Conservation (phyloP, 345 rosid genomes). For the Camelina laxa region DNA sequence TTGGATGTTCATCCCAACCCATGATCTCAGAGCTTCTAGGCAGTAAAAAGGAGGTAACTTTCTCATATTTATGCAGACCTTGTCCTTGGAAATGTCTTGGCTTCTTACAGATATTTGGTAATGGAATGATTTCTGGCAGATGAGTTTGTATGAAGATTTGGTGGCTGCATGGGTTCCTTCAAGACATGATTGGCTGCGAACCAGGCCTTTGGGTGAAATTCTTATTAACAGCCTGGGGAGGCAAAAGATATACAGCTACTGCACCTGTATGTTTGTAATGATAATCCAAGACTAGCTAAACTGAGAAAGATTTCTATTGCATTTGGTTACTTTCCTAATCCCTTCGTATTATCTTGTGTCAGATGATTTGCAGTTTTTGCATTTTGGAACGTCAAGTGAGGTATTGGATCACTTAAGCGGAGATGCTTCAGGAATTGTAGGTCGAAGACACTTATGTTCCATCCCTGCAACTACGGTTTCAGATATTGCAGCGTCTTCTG, state of each 20-base stretch:
- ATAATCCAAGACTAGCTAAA: neutral
- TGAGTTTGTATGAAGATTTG: constrained; percentile 98
- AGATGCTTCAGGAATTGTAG: constrained; percentile 76
- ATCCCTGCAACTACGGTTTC: constrained; percentile 91
- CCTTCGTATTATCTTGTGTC: constrained; percentile 45
- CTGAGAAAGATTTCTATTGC: constrained; percentile 1
- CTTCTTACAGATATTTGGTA: neutral
- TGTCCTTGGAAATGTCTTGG: constrained; percentile 13
- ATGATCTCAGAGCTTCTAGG: constrained; percentile 74
- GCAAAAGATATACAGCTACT: constrained; percentile 78
- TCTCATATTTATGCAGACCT: constrained; percentile 22
- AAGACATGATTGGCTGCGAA: constrained; percentile 83
- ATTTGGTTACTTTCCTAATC: constrained; percentile 24
- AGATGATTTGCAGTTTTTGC: constrained; percentile 87
- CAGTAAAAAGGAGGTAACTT: constrained; percentile 68
- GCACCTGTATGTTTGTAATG: constrained; percentile 67
- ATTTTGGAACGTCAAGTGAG: constrained; percentile 98
- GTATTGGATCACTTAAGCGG: constrained; percentile 91
- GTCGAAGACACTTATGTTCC: constrained; percentile 91
- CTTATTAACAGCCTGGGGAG: constrained; percentile 74
- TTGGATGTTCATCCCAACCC: constrained; percentile 77
- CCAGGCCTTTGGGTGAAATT: constrained; percentile 73
- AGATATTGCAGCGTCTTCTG: constrained; percentile 91
- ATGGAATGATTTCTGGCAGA: constrained; percentile 49
- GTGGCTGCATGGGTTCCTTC: constrained; percentile 98